Conservation (phyloP, 371 early-diverging fungal species). For the Furculomyces boomerangus region DNA sequence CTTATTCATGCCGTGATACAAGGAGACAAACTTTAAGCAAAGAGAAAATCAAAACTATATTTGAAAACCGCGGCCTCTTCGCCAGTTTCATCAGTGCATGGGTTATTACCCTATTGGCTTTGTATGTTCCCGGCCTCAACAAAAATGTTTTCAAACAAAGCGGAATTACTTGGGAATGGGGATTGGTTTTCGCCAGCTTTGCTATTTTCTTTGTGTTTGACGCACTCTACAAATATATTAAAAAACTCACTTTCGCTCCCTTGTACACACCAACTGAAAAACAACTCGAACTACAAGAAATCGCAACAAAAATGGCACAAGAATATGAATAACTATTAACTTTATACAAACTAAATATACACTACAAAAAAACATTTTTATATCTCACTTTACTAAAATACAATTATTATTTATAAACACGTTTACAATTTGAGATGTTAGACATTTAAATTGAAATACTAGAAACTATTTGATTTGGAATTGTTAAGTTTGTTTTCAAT, state of each 20-base stretch:
- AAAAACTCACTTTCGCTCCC: conserved; percentile 23
- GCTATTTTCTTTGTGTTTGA: background rate
- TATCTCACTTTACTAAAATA: too few species aligned
- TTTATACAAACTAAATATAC: too few species aligned
- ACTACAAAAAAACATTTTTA: too few species aligned
- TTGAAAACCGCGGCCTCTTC: conserved; percentile 37
- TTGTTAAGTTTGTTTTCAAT: too few species aligned
- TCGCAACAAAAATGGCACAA: background rate
- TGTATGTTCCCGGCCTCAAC: conserved; percentile 55
- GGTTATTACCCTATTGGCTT: conserved; percentile 30
- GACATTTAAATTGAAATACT: too few species aligned
- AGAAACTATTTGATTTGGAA: too few species aligned
- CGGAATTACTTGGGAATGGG: conserved; percentile 59
- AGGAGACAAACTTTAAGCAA: conserved; percentile 27
- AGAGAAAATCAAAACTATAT: conserved; percentile 16
- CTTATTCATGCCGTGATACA: conserved; percentile 52
- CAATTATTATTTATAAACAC: too few species aligned
- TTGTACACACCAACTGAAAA: conserved; percentile 10
- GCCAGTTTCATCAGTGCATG: conserved; percentile 31
- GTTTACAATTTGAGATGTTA: too few species aligned
- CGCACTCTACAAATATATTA: conserved; percentile 22
- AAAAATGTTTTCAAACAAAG: conserved; percentile 43
- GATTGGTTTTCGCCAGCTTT: conserved; percentile 23
- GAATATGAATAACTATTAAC: too few species aligned
- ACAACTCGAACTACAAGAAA: conserved; percentile 2